phyloP scores from a whole-genome alignment of 208 protist species.

The Blastocrithidia nonstop region DNA sequence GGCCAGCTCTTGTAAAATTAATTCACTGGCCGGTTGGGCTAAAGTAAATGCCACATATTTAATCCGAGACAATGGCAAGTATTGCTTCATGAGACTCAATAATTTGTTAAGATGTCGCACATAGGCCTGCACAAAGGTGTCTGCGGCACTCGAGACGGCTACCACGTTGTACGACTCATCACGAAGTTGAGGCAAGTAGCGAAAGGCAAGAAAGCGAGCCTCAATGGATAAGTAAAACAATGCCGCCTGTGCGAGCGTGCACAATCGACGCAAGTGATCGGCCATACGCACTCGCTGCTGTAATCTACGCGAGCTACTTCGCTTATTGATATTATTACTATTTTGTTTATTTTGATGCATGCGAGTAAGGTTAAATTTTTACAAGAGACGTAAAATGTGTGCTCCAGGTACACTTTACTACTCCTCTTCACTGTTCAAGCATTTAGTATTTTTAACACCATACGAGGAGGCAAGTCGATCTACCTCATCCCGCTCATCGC shows the following conservation, averaged over 20 bases:
- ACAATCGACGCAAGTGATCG: slow-evolving; percentile 43
- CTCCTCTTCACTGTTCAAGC: no score
- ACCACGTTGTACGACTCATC: slow-evolving; percentile 73
- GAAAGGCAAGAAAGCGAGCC: slow-evolving; percentile 60
- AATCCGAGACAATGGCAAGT: slow-evolving; percentile 39
- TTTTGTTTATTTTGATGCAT: background rate
- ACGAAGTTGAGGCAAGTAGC: slow-evolving; percentile 73
- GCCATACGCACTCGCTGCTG: slow-evolving; percentile 14
- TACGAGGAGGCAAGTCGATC: no score
- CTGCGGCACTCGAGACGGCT: slow-evolving; percentile 32
- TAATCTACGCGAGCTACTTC: background rate
- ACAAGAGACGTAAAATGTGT: no score
- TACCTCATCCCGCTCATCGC: no score
- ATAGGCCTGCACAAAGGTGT: slow-evolving; percentile 79
- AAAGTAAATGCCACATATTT: slow-evolving; percentile 56
- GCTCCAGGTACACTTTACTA: no score
- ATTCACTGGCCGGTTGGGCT: slow-evolving; percentile 55
- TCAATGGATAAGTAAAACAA: slow-evolving; percentile 76
- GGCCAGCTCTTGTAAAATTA: slow-evolving; percentile 58
- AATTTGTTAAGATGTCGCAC: slow-evolving; percentile 48
- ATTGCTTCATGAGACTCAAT: slow-evolving; percentile 45
- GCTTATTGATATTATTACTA: background rate
- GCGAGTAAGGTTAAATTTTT: background rate
- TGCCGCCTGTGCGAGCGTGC: slow-evolving; percentile 47
- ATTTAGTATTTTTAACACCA: no score